These are phyloP conservation scores for Penicillium expansum DNA, from an alignment of 2,329 filamentous ascomycete genomes.

Conservation along the genomic window DNA sequence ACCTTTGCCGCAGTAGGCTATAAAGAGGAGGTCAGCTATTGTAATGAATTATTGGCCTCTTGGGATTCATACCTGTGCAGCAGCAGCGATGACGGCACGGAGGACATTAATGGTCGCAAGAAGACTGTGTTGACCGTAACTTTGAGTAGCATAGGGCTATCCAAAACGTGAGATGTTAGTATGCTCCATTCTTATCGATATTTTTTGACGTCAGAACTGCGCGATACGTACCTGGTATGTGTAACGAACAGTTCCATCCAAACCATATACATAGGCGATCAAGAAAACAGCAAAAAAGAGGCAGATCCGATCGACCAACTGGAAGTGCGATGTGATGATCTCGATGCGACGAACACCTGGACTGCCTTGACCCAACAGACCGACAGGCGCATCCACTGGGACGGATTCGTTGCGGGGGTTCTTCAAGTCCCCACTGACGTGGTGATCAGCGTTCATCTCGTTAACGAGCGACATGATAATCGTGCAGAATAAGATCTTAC, in stretches of 20 bases:
- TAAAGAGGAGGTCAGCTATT: not conserved
- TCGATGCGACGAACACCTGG: constrained; percentile 61
- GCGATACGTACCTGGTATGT: constrained; percentile 46
- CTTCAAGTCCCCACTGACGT: not conserved
- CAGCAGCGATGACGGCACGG: constrained; percentile 59
- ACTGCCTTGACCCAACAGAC: constrained; percentile 24
- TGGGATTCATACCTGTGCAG: constrained; percentile 44
- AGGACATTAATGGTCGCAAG: constrained; percentile 60
- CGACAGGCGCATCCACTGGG: not conserved
- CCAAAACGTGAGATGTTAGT: constrained; percentile 8
- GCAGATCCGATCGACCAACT: constrained; percentile 51
- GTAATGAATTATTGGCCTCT: not conserved
- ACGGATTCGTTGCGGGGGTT: constrained; percentile 1
- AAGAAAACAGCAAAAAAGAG: constrained; percentile 63
- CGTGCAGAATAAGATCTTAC: not conserved
- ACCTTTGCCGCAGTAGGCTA: constrained; percentile 60
- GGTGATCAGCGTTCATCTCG: not conserved
- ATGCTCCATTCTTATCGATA: not conserved
- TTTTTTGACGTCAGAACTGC: not conserved
- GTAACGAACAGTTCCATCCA: constrained; percentile 56
- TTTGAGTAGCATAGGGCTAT: constrained; percentile 54
- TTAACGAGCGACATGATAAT: not conserved
- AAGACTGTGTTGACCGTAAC: constrained; percentile 54
- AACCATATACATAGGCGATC: constrained; percentile 62
- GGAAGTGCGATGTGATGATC: constrained; percentile 54